Base-by-base conservation (phyloP, 805 yeast genomes). In the Starmerella stigmatis region DNA sequence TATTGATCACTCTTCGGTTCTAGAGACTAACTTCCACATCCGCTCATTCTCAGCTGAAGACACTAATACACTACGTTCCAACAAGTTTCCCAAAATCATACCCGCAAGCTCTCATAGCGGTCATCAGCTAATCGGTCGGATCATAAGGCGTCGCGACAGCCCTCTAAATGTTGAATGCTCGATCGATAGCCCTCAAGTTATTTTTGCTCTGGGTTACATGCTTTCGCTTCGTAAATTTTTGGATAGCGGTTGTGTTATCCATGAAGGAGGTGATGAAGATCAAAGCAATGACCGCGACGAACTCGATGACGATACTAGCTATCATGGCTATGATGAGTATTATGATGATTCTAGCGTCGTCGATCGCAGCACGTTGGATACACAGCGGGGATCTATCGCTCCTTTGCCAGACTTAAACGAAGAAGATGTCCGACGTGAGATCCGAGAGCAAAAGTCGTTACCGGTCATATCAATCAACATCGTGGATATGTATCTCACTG, bases 161-260 rank as follows among this genome's bases (percentile, higher is more conserved):
- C 44, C 56, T 3, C 43, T 53, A 20, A 33, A 36, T 12, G 17
- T 54, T 10, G 43, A 49, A 13, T 54, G 56, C 26, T 53, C 86
- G 0, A 72, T 89, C 10, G 94, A 85, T 48, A 81, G 80, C 50
- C 96, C 96, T 0, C 75, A 74, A 46, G 72, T 81, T 10, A 78
- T 92, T 40, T 60, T 92, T 23, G 96, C 96, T 0, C 65, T 92
- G 53, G 97, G 88, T 58, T 88, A 85, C 61, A 57, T 89, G 28
- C 75, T 88, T 61, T 84, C 92, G 2, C 57, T 92, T 53, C 82
- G 82, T 51, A 59, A 66, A 0, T 88, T 80, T 59, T 60, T 68
- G n/a, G 78, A 73, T 45, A 67, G 66, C 35, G 83, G 77, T 0
- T 52, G 12, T 10, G 15, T 21, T n/a, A 54, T 47, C 3, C 59